These are phyloP conservation scores for Phytophthora boehmeriae DNA, from an alignment of 352 stramenopile species.

Conservation along the genomic window DNA sequence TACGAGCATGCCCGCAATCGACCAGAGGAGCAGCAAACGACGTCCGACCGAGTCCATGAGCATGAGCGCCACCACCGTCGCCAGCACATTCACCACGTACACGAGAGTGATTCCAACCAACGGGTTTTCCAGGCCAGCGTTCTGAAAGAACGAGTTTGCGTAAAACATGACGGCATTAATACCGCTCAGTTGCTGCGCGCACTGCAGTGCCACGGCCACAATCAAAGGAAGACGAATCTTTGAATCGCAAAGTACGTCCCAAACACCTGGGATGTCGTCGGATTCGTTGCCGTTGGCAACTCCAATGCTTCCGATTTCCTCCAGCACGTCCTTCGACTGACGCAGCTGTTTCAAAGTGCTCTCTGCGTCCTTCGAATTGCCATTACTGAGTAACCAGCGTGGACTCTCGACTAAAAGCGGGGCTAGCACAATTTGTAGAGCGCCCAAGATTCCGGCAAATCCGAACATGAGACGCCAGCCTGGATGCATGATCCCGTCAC, in stretches of 20 bases:
- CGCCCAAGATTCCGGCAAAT: conserved; percentile 59
- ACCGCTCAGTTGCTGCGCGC: conserved; percentile 71
- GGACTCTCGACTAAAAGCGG: conserved; percentile 70
- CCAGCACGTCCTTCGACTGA: conserved; percentile 60
- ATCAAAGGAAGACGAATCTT: conserved; percentile 62
- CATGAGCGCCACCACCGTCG: conserved; percentile 69
- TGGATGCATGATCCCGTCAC: conserved; percentile 46
- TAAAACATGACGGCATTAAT: conserved; percentile 88
- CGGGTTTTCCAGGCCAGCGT: conserved; percentile 61
- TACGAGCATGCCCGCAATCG: conserved; percentile 63
- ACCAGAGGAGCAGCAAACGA: conserved; percentile 69
- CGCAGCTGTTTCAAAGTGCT: conserved; percentile 55
- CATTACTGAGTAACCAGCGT: conserved; percentile 70
- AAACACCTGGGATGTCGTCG: conserved; percentile 51
- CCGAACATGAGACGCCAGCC: conserved; percentile 74
- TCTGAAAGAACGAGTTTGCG: conserved; percentile 74
- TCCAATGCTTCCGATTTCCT: conserved; percentile 75
- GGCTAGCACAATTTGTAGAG: conserved; percentile 52
- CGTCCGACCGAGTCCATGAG: conserved; percentile 75
- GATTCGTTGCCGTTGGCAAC: conserved; percentile 64
- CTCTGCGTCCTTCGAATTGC: conserved; percentile 56
- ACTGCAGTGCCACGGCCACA: conserved; percentile 68
- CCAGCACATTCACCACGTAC: conserved; percentile 71
- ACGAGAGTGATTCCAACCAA: conserved; percentile 67
- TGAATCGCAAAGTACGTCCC: conserved; percentile 53